Base-by-base conservation (phyloP, 352 stramenopile genomes). In the Plasmopara viticola region DNA sequence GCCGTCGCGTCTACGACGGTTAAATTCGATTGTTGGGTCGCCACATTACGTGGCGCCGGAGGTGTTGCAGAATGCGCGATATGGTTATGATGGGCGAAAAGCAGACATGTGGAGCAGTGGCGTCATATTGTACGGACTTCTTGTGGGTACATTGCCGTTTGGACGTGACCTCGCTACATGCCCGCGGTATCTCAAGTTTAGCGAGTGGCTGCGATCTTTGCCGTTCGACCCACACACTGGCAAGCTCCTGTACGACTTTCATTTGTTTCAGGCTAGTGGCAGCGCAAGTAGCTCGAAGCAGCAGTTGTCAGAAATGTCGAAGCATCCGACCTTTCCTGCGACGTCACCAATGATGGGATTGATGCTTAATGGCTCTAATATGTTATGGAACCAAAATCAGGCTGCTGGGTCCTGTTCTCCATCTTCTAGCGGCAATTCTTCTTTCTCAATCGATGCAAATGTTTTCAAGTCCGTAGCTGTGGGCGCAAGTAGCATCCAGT, bases 31-130 rank as follows among this genome's bases (percentile, higher is more conserved):
- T 28, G 95, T 98, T 13, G 95, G 95, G 2, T 98, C 94, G 10
- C 95, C 95, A 8, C 94, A 98, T 51, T 98, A 98, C 58, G 93
- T 98, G 10, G 95, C 95, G 1, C 95, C 95, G 0, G 95, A 98
- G 64, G 94, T 98, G 14, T 80, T 98, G 44, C 76, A 91, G 60
- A 91, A 90, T 49, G 78, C 81, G 9, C 75, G 81, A 1, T 89
- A 89, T 60, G 89, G 89, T 18, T 97, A 97, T 56, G 89, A 97
- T 55, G 89, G 89, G 6, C 74, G 78, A 34, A 96, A 98, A 56
- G 89, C 87, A 1, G 92, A 98, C 63, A 93, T 95, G 70, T 98
- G 89, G 89, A 96, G 84, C 20, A 87, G 90, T 48, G 92, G 92
- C 29, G 90, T 98, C 13, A 97, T 97, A 44, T 41, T 98, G 17